These are phyloP conservation scores for Lepidium didymum DNA, from an alignment of 345 rosid species.

Conservation along the genomic window DNA sequence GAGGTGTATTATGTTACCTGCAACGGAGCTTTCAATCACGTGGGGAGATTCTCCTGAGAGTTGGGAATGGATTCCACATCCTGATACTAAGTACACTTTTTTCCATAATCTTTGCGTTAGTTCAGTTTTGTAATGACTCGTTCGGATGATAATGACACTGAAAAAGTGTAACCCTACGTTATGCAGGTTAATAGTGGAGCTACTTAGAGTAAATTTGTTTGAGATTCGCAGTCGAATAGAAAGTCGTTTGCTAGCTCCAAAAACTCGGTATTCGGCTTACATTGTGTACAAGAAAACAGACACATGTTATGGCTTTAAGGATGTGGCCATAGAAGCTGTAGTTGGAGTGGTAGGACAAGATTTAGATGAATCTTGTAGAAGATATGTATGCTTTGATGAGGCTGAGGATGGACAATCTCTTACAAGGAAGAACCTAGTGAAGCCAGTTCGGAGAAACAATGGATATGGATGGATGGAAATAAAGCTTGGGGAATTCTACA, in stretches of 20 bases:
- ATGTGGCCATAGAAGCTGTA: constrained; percentile 4
- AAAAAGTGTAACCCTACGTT: neutral
- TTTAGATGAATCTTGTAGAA: neutral
- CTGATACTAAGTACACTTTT: neutral
- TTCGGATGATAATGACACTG: neutral
- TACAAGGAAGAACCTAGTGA: neutral
- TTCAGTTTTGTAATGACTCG: neutral
- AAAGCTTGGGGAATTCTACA: neutral
- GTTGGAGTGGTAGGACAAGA: constrained; percentile 11
- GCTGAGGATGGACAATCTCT: neutral
- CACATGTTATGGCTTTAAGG: neutral
- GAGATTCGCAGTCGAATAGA: neutral
- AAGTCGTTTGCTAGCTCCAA: neutral
- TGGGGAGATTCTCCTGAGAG: neutral
- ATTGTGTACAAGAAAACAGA: neutral
- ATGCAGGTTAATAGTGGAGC: neutral
- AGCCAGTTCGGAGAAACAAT: neutral
- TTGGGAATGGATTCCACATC: neutral
- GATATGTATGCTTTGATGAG: constrained; percentile 1
- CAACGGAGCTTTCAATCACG: neutral
- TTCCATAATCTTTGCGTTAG: neutral
- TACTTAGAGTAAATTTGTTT: neutral
- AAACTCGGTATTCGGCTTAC: constrained; percentile 9
- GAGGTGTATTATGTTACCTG: neutral
- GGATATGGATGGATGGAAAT: neutral